Evolutionary conservation across 78 protist genomes (phyloP), one percentile per base, ranked within the genome.

Genomic region (Pigoraptor vietnamica): DNA sequence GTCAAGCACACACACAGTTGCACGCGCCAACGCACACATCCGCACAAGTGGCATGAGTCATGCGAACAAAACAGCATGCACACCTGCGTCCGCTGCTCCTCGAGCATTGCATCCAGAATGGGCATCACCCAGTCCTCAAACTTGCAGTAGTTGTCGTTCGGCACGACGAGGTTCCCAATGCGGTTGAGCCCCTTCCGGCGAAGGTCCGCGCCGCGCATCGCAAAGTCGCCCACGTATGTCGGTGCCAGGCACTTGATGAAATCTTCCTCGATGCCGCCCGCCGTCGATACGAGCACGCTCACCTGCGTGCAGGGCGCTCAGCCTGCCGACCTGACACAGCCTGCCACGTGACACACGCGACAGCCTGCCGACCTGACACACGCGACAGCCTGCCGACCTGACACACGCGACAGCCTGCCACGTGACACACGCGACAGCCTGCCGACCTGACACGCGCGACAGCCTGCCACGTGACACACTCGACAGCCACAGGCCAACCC

Each of bases 191-290:
- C 98, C 39, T 92, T 21, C 55, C 0, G 1, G 24, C 96, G 91
- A 24, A 94, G 35, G 2, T 39, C 90, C 2, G 34, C 24, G 39
- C 99, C 99, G 6, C 37, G 23, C 40, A 99, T 81, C 29, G 86
- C 29, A 87, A 99, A 99, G 83, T 96, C 99, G 23, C 99, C 99
- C 29, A 97, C 10, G 39, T 93, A 97, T 24, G 99, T 97, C 24
- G 96, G 98, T 0, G 97, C 99, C 24, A 99, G 48, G 95, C 99
- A 99, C 94, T 99, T 99, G 91, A 99, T 99, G 87, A 99, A 94
- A 81, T 99, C 99, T 89, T 99, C 99, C 87, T 99, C 99, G 24
- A 99, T 87, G 38, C 99, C 99, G 24, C 99, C 99, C 0, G 99
- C 99, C 0, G 99, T 97, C 0, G 99, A 33, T n/a, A 99, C 99